Evolutionary conservation across 345 rosid species (phyloP), one percentile per base, ranked within the genome.

Genomic region (Brassica carinata): DNA sequence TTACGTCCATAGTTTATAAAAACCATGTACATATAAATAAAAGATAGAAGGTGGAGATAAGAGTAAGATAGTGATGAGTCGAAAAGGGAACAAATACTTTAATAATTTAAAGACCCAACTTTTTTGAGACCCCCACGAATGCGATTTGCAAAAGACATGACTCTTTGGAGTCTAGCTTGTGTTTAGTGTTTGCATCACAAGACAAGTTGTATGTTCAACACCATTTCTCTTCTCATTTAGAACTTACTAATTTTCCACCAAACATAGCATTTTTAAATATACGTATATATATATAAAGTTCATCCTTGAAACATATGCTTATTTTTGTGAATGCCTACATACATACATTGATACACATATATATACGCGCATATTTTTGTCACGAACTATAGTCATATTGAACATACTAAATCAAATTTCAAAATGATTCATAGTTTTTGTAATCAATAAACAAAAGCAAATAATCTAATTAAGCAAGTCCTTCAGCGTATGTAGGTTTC

Each of bases 141-240:
- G 77, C n/a, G 72, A 69, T 80, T 74, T 63, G 71, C 67, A 34
- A 75, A 69, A 69, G 75, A 74, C 75, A 69, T 71, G 67, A 74
- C 83, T 80, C 75, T 80, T 80, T 74, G 75, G 79, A 69, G 71
- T 74, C 10, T 69, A 62, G 79, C 66, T 80, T 69, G 75, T 68
- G 83, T 74, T 63, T 74, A 33, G 75, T 68, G 83, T 74, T 63
- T 74, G 45, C 71, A 74, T 68, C 79, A 69, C 75, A 33, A 51
- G 75, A 80, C 79, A 74, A 69, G 79, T 69, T 51, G 17, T 59
- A 64, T 73, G 58, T 67, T 68, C 8, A 40, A 67, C 69, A 61
- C 68, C 78, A 73, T 73, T 66, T 43, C 19, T 26, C 68, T 66
- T 58, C 27, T 73, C 71, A 45, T 63, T 43, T 77, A 3, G 3